Base-by-base conservation (phyloP, 768 basidiomycete species). In the Lactarius akahatsu region DNA sequence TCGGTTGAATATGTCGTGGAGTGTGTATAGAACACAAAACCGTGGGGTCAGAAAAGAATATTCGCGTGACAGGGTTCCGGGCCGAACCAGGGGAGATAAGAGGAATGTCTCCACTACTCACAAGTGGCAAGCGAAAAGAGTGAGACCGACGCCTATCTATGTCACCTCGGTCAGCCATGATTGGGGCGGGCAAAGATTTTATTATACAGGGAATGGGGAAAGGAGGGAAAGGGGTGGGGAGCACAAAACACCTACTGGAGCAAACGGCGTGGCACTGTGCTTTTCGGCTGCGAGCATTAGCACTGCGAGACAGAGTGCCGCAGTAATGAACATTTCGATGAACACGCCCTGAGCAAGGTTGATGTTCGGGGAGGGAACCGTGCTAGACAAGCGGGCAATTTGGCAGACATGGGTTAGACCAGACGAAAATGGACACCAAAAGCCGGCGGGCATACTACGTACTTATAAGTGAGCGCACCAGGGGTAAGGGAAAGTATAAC, bases 251-350 rank as follows among this genome's bases (percentile, higher is more conserved):
- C 76, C 55, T 67, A 86, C 85, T n/a, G 88, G 88, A 23, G 87
- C 87, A 71, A 89, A 86, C 0, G 88, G 85, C 1, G 87, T 89
- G 2, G 80, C 78, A 32, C 78, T 76, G 70, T 88, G 88, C 75
- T 89, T 89, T 75, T 89, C 89, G 18, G 85, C 85, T 4, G 89
- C 88, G 30, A 90, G 74, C 86, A 90, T 89, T 67, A 89, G 81
- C n/a, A 89, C 85, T 7, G 88, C 78, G 16, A 88, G 74, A 52
- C 85, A 82, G 47, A 89, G 78, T 18, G 80, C 78, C 15, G 83
- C 78, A 16, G 87, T 89, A 69, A 85, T 82, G 74, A 89, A 89
- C 82, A 88, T 86, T 73, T 90, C 88, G 66, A 89, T 87, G 74
- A 89, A 89, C 20, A 88, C 81, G 13, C 79, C 86, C 73, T 89